Base-by-base conservation (phyloP, 352 stramenopile genomes). In the Pseudoperonospora humuli region DNA sequence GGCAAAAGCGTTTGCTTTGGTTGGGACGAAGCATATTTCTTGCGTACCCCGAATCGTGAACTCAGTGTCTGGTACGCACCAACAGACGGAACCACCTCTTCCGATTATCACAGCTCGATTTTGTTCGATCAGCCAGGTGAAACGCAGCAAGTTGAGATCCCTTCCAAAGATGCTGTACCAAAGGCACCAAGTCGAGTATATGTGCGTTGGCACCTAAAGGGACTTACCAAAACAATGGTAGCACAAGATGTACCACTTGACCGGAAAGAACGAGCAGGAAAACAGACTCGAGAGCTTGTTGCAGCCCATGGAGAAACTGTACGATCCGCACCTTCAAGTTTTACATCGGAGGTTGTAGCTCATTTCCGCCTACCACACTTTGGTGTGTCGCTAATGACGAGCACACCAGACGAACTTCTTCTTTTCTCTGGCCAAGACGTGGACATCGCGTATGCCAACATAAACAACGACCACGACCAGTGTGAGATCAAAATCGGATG, bases 21-120 rank as follows among this genome's bases (percentile, higher is more conserved):
- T 0, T 94, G 83, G 83, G 81, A 94, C 31, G 80, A 92, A 70
- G 70, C 74, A 0, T 93, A 73, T 46, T 88, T 81, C 49, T 48
- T 86, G 27, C 70, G 84, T 10, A 79, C 72, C 0, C 45, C 84
- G 5, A 69, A 86, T 18, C 76, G 81, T 25, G 58, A 81, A 9
- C 39, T 93, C 11, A 56, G 63, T 37, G 70, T 89, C 19, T 72
- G 64, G 36, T 86, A 86, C 28, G 64, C 61, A 5, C 54, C 61
- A 4, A 64, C 67, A 9, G 49, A 67, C 24, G 57, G 60, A 15
- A 57, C 60, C 1, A 57, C 68, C 11, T 62, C 57, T 6, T 62
- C 57, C 5, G 51, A 66, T 27, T 66, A 62, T 4, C 53, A 66
- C 3, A 83, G 59, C 7, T 77, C 79, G 17, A 62, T 93, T 17